phyloP scores from a whole-genome alignment of 371 early-diverging fungal species.

The Chytridiales sp. region DNA sequence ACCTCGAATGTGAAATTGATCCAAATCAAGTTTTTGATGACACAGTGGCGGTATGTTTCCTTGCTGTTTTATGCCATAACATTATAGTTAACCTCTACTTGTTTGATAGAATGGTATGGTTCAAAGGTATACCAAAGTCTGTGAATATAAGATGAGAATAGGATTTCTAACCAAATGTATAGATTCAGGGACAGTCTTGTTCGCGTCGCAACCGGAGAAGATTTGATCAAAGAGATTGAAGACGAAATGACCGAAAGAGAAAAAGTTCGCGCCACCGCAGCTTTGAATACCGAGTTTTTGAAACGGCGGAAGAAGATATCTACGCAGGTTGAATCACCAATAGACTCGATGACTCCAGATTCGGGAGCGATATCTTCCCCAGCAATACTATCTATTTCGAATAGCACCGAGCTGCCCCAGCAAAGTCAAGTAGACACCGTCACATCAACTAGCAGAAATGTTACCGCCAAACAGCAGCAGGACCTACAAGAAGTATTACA shows the following conservation, averaged over 20 bases:
- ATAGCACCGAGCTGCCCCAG: neutral
- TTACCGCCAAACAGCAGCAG: neutral
- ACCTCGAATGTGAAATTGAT: slow-evolving; percentile 10
- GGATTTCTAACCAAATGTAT: neutral
- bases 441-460: slow-evolving; percentile 1
- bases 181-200: slow-evolving; percentile 16
- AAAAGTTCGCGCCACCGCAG: slow-evolving; percentile 1
- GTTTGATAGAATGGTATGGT: neutral
- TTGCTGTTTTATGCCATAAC: no score
- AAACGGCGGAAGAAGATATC: slow-evolving; percentile 11
- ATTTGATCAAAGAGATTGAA: slow-evolving; percentile 21
- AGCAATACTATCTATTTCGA: no score
- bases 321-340: no score
- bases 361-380: no score
- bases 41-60: slow-evolving; percentile 8
- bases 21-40: slow-evolving; percentile 3
- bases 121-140: neutral
- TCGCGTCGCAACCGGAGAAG: slow-evolving; percentile 11
- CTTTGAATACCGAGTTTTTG: slow-evolving; percentile 15
- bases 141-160: neutral
- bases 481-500: neutral
- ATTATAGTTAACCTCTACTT: neutral
- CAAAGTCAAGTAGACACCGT: no score
- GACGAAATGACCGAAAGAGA: slow-evolving; percentile 30
- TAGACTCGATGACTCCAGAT: no score